A percentile compares a stretch with the other conserved stretches of the same genome.
Evolutionary conservation across 148 eudicot species (phyloP).

Genomic region (Rhododendron mucronatum): DNA sequence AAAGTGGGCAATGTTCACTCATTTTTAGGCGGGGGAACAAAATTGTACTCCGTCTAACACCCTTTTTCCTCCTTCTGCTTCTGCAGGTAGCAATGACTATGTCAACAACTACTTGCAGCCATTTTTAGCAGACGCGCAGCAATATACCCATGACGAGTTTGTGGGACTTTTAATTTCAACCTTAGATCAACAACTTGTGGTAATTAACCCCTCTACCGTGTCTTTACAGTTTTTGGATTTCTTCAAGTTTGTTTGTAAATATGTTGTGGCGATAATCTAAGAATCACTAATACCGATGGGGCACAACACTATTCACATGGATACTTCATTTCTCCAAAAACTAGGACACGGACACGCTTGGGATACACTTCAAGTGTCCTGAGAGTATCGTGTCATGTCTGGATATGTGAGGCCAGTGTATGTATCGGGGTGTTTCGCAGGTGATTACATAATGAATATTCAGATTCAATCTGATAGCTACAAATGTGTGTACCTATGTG

Average conservation of each 20-base stretch:
- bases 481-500: neutral
- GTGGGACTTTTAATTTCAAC: constrained; percentile 47
- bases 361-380: neutral
- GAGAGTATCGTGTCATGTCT: too few species aligned
- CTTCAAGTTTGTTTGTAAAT: neutral
- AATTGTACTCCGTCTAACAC: neutral
- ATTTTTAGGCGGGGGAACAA: neutral
- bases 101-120: constrained; percentile 90
- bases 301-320: neutral
- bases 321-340: neutral
- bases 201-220: constrained; percentile 9
- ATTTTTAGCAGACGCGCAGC: constrained; percentile 65
- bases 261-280: neutral
- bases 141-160: constrained; percentile 72
- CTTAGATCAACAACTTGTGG: constrained; percentile 62
- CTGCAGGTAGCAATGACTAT: constrained; percentile 86
- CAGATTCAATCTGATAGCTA: neutral
- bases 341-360: neutral
- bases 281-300: neutral
- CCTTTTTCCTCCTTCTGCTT: neutral
- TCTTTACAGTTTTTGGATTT: neutral
- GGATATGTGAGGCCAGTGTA: neutral
- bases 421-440: neutral
- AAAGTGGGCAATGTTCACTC: neutral
- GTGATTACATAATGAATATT: too few species aligned